phyloP scores from a whole-genome alignment of 768 basidiomycete species.

The Lepiota brunneoincarnata region DNA sequence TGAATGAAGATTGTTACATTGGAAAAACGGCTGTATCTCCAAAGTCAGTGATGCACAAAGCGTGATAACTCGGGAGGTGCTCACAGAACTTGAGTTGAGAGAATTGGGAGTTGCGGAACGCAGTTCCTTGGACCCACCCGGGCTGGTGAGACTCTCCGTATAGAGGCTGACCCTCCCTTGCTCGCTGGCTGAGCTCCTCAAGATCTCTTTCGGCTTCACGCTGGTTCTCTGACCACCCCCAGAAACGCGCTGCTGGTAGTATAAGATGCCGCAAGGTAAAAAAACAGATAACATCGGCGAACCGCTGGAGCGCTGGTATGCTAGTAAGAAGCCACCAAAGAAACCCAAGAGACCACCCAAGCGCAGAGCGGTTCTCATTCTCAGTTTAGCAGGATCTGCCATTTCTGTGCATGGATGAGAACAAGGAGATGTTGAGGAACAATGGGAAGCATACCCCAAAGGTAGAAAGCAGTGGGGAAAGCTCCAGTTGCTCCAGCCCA shows the following conservation, averaged over 20 bases:
- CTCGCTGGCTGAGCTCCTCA: conserved; percentile 73
- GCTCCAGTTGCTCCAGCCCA: conserved; percentile 82
- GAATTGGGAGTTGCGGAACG: conserved; percentile 85
- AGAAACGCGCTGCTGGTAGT: conserved; percentile 71
- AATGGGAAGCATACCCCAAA: conserved; percentile 63
- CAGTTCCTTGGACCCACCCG: conserved; percentile 82
- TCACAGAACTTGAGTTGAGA: conserved; percentile 91
- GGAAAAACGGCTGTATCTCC: conserved; percentile 50
- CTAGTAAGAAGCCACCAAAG: conserved; percentile 86
- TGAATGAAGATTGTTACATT: conserved; percentile 6
- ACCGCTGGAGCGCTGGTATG: conserved; percentile 91
- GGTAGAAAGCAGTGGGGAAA: conserved; percentile 77
- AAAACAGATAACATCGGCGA: conserved; percentile 30
- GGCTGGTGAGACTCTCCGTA: conserved; percentile 85
- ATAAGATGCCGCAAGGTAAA: conserved; percentile 2
- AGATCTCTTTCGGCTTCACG: conserved; percentile 77
- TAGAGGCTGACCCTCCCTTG: conserved; percentile 75
- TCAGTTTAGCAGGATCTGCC: conserved; percentile 42
- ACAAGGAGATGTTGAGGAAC: background rate
- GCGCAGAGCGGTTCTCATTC: conserved; percentile 35
- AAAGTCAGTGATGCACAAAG: conserved; percentile 9
- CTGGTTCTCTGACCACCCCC: conserved; percentile 92
- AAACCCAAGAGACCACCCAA: conserved; percentile 81
- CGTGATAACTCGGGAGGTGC: conserved; percentile 24
- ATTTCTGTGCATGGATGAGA: conserved; percentile 33